phyloP scores from a whole-genome alignment of 768 basidiomycete genomes.

The Phaeotremella fagi region DNA sequence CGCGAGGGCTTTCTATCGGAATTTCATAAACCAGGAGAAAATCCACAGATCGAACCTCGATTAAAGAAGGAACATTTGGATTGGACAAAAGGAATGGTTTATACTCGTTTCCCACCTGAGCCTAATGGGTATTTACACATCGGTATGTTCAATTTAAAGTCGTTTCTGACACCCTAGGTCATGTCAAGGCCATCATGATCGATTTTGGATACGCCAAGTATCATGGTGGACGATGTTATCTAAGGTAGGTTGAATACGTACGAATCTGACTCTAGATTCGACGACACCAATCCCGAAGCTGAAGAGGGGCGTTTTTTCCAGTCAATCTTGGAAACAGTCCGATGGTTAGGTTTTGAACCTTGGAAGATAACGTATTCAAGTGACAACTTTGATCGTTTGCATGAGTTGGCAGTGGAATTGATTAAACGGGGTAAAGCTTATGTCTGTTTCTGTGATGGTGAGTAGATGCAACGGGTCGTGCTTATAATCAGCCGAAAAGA shows the following conservation, averaged over 20 bases:
- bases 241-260: conserved; percentile 53
- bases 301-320: conserved; percentile 96
- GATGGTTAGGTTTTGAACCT: conserved; percentile 97
- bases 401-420: conserved; percentile 79
- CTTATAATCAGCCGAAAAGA: conserved; percentile 70
- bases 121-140: conserved; percentile 87
- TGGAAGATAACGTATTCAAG: conserved; percentile 99
- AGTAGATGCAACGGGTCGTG: conserved; percentile 45
- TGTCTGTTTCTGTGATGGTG: conserved; percentile 92
- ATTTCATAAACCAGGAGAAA: conserved; percentile 89
- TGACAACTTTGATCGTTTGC: conserved; percentile 85
- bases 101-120: conserved; percentile 97
- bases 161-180: conserved; percentile 53
- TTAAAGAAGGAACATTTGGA: conserved; percentile 77
- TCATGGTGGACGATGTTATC: conserved; percentile 84
- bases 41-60: conserved; percentile 73
- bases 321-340: conserved; percentile 86
- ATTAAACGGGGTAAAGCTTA: conserved; percentile 89
- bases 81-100: conserved; percentile 73
- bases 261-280: conserved; percentile 54
- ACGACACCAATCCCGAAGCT: conserved; percentile 98
- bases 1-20: conserved; percentile 89
- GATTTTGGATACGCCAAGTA: conserved; percentile 98
- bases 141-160: conserved; percentile 22
- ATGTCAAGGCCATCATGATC: conserved; percentile 97